Percentiles rank a stretch among this genome's conserved stretches.
Evolutionary conservation across 106 monocot genomes (phyloP).

Genomic region (Alisma plantagoaquatica): DNA sequence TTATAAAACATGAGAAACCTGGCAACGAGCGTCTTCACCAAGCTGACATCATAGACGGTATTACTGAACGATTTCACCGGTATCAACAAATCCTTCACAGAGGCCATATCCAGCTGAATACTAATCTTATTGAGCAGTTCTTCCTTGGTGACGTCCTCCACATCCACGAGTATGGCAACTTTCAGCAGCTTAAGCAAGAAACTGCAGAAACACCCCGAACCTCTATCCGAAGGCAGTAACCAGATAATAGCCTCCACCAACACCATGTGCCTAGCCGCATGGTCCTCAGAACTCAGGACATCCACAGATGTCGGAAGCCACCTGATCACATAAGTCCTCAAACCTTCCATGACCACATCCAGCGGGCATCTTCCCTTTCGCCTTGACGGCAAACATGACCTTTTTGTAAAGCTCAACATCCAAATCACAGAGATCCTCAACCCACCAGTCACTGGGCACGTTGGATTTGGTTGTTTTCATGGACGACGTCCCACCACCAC

Average conservation of each 20-base stretch:
- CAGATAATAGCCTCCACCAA: slow-evolving; percentile 18
- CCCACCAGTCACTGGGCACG: slow-evolving; percentile 80
- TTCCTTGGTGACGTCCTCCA: not conserved
- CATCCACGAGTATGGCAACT: slow-evolving; percentile 6
- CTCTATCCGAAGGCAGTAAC: slow-evolving; percentile 9
- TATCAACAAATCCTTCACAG: slow-evolving; percentile 12
- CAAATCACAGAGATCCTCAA: slow-evolving; percentile 74
- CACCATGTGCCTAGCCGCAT: slow-evolving; percentile 5
- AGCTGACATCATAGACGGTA: slow-evolving; percentile 15
- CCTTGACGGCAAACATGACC: slow-evolving; percentile 61
- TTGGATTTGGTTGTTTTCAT: slow-evolving; percentile 10
- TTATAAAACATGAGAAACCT: slow-evolving; percentile 3
- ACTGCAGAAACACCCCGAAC: slow-evolving; percentile 8
- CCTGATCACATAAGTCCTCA: slow-evolving; percentile 56
- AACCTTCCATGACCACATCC: slow-evolving; percentile 48
- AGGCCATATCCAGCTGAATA: slow-evolving; percentile 8
- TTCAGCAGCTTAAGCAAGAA: slow-evolving; percentile 20
- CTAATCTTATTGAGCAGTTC: slow-evolving; percentile 11
- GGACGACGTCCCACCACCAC: not conserved
- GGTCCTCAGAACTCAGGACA: slow-evolving; percentile 7
- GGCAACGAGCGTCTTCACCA: slow-evolving; percentile 7
- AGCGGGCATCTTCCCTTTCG: slow-evolving; percentile 61
- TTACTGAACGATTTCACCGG: slow-evolving; percentile 2
- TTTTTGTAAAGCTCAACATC: slow-evolving; percentile 71
- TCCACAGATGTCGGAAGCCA: slow-evolving; percentile 31